Percentiles rank a stretch among this genome's conserved stretches.
Conservation (phyloP, 164 flowering plant species). For the Nymphaea thermarum region DNA sequence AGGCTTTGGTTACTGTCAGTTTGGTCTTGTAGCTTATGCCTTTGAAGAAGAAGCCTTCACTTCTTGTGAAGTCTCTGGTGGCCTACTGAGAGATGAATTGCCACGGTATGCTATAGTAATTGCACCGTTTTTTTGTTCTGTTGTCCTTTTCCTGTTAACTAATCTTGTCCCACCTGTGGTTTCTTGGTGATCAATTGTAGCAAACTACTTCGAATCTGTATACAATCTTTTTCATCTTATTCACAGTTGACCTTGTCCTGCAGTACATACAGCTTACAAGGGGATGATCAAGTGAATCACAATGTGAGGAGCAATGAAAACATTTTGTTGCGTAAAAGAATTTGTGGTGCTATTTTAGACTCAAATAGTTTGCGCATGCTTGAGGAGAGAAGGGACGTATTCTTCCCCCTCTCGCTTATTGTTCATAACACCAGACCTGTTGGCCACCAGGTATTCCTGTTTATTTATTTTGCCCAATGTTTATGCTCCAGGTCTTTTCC, state of each 20-base stretch:
- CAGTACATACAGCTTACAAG: constrained; percentile 19
- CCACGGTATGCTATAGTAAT: neutral
- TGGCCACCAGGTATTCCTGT: constrained; percentile 83
- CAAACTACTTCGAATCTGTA: neutral
- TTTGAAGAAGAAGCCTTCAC: constrained; percentile 27
- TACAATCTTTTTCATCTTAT: neutral
- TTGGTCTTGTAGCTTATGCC: constrained; percentile 57
- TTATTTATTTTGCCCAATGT: neutral
- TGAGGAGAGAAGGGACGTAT: constrained; percentile 63
- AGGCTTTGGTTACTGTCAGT: constrained; percentile 59
- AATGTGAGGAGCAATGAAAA: constrained; percentile 25
- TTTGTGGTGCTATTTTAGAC: constrained; percentile 50
- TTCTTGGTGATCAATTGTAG: neutral
- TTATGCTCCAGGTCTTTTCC: neutral
- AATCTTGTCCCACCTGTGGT: neutral
- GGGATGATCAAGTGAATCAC: constrained; percentile 16
- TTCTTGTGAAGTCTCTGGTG: constrained; percentile 19
- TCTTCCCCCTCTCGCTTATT: constrained; percentile 58
- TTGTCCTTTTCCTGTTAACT: neutral
- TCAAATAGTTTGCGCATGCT: constrained; percentile 42
- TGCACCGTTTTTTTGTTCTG: constrained; percentile 1
- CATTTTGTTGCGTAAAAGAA: constrained; percentile 21
- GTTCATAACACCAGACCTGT: constrained; percentile 87
- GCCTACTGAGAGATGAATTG: constrained; percentile 8
- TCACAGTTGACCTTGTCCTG: constrained; percentile 2